A percentile compares a stretch with the other conserved stretches of the same genome.
phyloP scores from a whole-genome alignment of 306 rosid species.

The Cyclanthera cordifolia region DNA sequence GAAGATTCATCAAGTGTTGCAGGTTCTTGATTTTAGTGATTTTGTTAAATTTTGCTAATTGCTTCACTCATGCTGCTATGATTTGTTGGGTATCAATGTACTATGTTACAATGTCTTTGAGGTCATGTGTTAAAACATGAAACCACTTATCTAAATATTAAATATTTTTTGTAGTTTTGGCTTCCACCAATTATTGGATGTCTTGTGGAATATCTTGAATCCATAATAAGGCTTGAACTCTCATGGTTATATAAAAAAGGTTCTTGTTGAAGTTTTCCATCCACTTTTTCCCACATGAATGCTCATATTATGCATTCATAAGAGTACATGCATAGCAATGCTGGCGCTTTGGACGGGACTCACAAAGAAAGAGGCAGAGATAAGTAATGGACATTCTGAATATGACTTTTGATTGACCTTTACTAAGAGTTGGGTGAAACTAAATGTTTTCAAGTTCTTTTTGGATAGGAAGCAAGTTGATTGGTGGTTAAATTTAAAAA shows the following conservation, averaged over 20 bases:
- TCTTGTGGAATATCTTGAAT: not conserved
- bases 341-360: not conserved
- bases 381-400: not conserved
- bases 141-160: not conserved
- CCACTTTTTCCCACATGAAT: not conserved
- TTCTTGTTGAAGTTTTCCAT: not conserved
- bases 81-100: not conserved
- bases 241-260: not conserved
- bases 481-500: no score
- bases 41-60: not conserved
- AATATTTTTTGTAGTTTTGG: not conserved
- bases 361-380: not conserved
- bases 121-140: no score
- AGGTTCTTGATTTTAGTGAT: conserved; percentile 42
- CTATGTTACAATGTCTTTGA: no score
- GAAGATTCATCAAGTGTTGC: conserved; percentile 98
- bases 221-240: not conserved
- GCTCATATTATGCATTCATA: not conserved
- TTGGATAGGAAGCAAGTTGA: no score
- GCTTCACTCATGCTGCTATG: not conserved
- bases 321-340: not conserved
- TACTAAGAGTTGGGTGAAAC: not conserved
- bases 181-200: not conserved
- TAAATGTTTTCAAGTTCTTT: not conserved
- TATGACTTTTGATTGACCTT: not conserved